These are phyloP conservation scores for Saprolegnia diclina DNA, from an alignment of 352 stramenopile genomes.

Conservation along the genomic window DNA sequence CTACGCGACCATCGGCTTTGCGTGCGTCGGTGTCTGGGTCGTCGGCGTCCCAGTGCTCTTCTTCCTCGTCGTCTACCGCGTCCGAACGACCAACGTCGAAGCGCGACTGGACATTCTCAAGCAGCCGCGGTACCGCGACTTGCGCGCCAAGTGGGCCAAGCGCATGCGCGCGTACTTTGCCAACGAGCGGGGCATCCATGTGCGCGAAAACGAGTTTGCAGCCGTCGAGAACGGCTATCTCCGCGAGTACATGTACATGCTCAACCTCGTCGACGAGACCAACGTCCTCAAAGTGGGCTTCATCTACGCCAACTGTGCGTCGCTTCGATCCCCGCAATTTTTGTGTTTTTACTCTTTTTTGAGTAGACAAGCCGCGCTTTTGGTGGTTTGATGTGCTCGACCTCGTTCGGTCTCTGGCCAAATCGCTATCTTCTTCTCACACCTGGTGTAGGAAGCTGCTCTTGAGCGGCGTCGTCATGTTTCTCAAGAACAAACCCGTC, in stretches of 20 bases:
- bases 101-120: constrained; percentile 43
- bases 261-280: constrained; percentile 68
- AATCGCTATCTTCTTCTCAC: too few species aligned
- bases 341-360: neutral
- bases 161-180: constrained; percentile 48
- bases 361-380: constrained; percentile 47
- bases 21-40: constrained; percentile 62
- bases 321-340: constrained; percentile 14
- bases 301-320: constrained; percentile 66
- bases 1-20: constrained; percentile 50
- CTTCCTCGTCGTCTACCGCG: constrained; percentile 59
- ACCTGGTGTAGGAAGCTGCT: constrained; percentile 61
- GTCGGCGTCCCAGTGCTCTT: constrained; percentile 76
- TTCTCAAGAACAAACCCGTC: constrained; percentile 62
- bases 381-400: constrained; percentile 84
- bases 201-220: constrained; percentile 47
- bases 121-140: constrained; percentile 35
- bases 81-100: constrained; percentile 50
- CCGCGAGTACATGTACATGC: constrained; percentile 65
- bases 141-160: constrained; percentile 59
- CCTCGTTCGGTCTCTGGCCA: constrained; percentile 37
- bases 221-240: constrained; percentile 64
- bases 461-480: constrained; percentile 63
- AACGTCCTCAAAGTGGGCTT: constrained; percentile 62
- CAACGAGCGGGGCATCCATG: constrained; percentile 38